Conservation (phyloP, 306 rosid species). For the Medicago arabica region DNA sequence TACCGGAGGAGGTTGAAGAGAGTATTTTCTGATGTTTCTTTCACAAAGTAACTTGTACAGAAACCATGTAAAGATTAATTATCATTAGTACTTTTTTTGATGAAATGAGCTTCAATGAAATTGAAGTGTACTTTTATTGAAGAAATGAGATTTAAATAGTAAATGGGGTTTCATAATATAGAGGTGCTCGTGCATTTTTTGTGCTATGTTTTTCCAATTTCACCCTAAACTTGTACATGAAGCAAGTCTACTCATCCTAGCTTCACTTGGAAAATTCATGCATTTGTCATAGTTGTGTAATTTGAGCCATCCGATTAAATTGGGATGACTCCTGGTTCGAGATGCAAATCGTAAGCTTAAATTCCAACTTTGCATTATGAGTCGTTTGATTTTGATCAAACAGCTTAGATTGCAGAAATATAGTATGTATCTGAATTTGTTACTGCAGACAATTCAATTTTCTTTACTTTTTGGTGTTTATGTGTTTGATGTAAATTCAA, state of each 20-base stretch:
- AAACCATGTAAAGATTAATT: constrained; percentile 52
- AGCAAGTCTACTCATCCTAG: neutral
- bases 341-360: no score
- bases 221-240: neutral
- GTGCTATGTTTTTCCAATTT: neutral
- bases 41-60: constrained; percentile 67
- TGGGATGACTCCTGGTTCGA: no score
- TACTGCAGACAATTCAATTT: no score
- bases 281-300: no score
- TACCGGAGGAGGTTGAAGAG: constrained; percentile 67
- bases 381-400: no score
- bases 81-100: constrained; percentile 42
- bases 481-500: neutral
- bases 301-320: no score
- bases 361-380: no score
- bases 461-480: no score
- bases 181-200: neutral
- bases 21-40: constrained; percentile 51
- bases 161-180: neutral
- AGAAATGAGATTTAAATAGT: neutral
- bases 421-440: no score
- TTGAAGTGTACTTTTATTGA: neutral
- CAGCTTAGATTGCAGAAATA: no score
- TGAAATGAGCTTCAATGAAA: constrained; percentile 4
- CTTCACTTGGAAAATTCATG: neutral